Evolutionary conservation across 345 rosid genomes (phyloP).

Genomic region (Euphorbia pulcherrima): DNA sequence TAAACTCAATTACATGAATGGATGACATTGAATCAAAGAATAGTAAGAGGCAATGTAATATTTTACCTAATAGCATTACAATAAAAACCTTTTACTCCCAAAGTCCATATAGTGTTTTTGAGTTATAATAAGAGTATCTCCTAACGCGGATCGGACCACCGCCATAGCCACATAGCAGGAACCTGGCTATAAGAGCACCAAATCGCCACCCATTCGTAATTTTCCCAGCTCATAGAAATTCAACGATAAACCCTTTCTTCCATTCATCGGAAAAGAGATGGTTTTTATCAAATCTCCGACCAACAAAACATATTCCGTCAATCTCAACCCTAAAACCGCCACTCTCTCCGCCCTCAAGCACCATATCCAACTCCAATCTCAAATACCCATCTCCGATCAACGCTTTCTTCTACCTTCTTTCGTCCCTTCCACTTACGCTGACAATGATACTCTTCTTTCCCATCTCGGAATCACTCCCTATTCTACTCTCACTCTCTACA

Average conservation of each 20-base stretch:
- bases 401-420: constrained; percentile 27
- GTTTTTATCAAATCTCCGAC: constrained; percentile 55
- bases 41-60: too few species aligned
- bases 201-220: too few species aligned
- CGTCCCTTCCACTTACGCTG: constrained; percentile 12
- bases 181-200: too few species aligned
- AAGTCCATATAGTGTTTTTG: too few species aligned
- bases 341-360: constrained; percentile 49
- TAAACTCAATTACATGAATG: too few species aligned
- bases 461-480: constrained; percentile 42
- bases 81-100: too few species aligned
- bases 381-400: constrained; percentile 42
- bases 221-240: too few species aligned
- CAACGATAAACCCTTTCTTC: neutral
- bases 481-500: constrained; percentile 51
- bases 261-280: constrained; percentile 25
- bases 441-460: constrained; percentile 32
- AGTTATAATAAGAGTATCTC: too few species aligned
- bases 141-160: too few species aligned
- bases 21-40: too few species aligned
- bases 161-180: too few species aligned
- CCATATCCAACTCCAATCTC: constrained; percentile 36
- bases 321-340: constrained; percentile 48
- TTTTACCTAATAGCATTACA: too few species aligned
- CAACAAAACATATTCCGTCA: constrained; percentile 41